phyloP scores from a whole-genome alignment of 2,329 filamentous ascomycete species.

The Colletotrichum musicola region DNA sequence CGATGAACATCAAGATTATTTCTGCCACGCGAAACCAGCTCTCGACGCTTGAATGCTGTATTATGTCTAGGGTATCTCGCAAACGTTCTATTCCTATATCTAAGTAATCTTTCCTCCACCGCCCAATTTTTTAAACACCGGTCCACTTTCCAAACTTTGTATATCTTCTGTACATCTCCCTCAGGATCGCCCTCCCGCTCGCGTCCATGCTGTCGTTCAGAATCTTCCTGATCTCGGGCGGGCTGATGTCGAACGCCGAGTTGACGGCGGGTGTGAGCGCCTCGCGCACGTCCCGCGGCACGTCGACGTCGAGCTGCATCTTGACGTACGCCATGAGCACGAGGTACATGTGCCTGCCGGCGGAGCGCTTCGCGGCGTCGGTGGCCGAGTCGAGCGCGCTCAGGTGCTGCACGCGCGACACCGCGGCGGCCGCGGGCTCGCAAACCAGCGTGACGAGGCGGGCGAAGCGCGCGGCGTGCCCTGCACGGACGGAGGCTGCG shows the following conservation, averaged over 20 bases:
- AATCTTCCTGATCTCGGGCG: constrained; percentile 65
- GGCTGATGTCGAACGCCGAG: constrained; percentile 70
- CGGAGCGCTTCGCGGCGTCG: constrained; percentile 71
- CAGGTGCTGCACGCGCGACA: constrained; percentile 60
- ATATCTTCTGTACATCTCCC: constrained; percentile 70
- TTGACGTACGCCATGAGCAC: constrained; percentile 71
- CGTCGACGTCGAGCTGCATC: constrained; percentile 68
- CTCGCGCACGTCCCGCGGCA: constrained; percentile 64
- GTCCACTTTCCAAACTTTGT: constrained; percentile 75
- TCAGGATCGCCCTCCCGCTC: constrained; percentile 70
- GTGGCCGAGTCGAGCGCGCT: constrained; percentile 69
- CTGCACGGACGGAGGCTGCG: constrained; percentile 45
- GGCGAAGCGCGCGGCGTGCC: constrained; percentile 64
- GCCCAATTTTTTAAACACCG: constrained; percentile 58
- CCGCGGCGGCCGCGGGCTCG: constrained; percentile 69
- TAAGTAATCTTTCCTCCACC: no score
- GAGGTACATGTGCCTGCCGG: constrained; percentile 72
- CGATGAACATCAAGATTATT: background rate
- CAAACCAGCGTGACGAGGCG: constrained; percentile 71
- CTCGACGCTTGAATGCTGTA: constrained; percentile 4
- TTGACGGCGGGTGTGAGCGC: constrained; percentile 70
- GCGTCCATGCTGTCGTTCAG: constrained; percentile 71
- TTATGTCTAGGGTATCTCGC: constrained; percentile 37
- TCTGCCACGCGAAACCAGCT: background rate
- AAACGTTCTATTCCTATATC: background rate